A percentile compares a stretch with the other conserved stretches of the same genome.
These are phyloP conservation scores for Gracilaria domingensis DNA, from an alignment of 23 red algal genomes.

Conservation along the genomic window DNA sequence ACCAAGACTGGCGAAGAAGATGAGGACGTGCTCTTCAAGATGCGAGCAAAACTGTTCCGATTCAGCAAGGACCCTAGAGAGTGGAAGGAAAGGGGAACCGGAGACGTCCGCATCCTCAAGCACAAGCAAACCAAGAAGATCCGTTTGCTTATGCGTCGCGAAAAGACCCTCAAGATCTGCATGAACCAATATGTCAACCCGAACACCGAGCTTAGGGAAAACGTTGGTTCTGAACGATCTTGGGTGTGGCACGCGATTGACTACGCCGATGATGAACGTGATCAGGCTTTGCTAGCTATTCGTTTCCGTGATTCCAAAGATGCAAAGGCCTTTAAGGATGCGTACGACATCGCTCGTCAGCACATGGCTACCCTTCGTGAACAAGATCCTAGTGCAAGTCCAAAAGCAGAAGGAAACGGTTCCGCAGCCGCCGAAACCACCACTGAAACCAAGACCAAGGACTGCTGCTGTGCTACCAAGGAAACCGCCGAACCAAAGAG, in stretches of 20 bases:
- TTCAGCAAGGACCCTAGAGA: slow-evolving; percentile 84
- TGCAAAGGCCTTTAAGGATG: slow-evolving; percentile 83
- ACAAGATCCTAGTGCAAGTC: not conserved
- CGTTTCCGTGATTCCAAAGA: slow-evolving; percentile 91
- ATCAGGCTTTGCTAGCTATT: slow-evolving; percentile 89
- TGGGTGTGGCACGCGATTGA: slow-evolving; percentile 98
- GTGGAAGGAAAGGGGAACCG: slow-evolving; percentile 98
- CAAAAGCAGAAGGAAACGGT: not conserved
- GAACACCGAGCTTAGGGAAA: slow-evolving; percentile 89
- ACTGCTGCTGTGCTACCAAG: not conserved
- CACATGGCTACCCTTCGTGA: slow-evolving; percentile 35
- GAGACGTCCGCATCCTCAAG: slow-evolving; percentile 88
- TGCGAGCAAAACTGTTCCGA: slow-evolving; percentile 94
- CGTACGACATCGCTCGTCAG: slow-evolving; percentile 68
- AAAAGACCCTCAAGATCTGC: slow-evolving; percentile 99
- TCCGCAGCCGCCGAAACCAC: not conserved
- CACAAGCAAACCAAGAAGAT: slow-evolving; percentile 87
- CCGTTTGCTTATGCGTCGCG: slow-evolving; percentile 95
- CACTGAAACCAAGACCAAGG: not conserved
- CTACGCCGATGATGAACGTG: slow-evolving; percentile 96
- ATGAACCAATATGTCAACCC: slow-evolving; percentile 94
- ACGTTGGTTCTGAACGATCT: slow-evolving; percentile 95
- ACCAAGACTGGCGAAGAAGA: slow-evolving; percentile 73
- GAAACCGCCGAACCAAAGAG: not conserved
- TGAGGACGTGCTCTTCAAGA: slow-evolving; percentile 73